Evolutionary conservation across 768 basidiomycete genomes (phyloP), one percentile per base, ranked within the genome.

Genomic region (Lactarius quietus): DNA sequence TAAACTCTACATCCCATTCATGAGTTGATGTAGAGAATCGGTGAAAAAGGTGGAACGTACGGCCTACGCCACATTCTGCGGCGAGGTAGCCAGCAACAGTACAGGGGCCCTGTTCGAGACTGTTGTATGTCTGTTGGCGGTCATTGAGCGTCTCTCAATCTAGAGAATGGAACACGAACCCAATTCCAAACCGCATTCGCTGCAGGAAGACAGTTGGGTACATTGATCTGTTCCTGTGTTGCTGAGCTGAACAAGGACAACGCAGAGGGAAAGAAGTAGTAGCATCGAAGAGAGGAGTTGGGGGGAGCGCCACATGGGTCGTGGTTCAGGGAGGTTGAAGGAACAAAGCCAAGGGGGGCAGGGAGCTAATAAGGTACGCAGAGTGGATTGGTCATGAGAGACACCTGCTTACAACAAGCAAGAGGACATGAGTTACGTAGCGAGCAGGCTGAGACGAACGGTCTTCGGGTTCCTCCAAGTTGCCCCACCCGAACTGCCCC

Each of bases 31-130:
- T 17, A 20, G 23, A 20, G 17, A 8, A 53, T 20, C 3, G 3
- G 39, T 20, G 35, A 31, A 43, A 41, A 33, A 33, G 3, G 26
- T 14, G 15, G 10, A n/a, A 66, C 61, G 33, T 28, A 66, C 64
- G 26, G 9, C 45, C 45, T 1, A 52, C 33, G 18, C 31, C 18
- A 7, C 65, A 66, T 48, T 45, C n/a, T 29, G 65, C 38, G 31
- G 61, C 65, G n/a, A 66, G 28, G 55, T 57, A 57, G 26, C 61
- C 65, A 12, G 65, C 52, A 31, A 29, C 18, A n/a, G 8, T 14
- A 33, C 65, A 66, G 26, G 65, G 65, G 9, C 29, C 23, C 55
- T 66, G 65, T 20, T 48, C 55, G 33, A 62, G 31, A 36, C 60
- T 66, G 29, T 66, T 66, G 9, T 31, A 54, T 36, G 65, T 57